Evolutionary conservation across 371 early-diverging fungal species (phyloP), one percentile per base, ranked within the genome.

Genomic region (Circinella minor): DNA sequence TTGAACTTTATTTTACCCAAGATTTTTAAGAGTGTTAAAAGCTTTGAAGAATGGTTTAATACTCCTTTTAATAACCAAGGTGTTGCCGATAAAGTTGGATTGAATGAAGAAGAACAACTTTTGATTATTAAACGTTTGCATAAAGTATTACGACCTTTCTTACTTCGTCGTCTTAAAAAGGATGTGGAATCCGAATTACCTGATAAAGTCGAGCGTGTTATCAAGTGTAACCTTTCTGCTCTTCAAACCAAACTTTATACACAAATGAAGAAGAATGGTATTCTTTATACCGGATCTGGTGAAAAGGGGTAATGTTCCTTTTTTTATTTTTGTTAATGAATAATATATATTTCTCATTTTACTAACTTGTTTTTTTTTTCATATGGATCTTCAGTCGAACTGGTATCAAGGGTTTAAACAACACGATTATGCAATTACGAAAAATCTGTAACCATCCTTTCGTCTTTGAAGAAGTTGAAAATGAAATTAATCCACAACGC

Each of bases 371-470:
- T 38, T 63, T 47, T 27, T 18, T 63, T 63, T 37, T 14, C 9
- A 43, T 43, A 9, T 43, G 6, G 15, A 15, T 47, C 48, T 39
- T 0, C 69, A 86, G 85, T 71, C 81, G 82, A 17, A 84, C 85
- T 18, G 91, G 91, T 37, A 89, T 93, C 69, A 93, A 93, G 72
- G 94, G 95, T 59, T 81, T 98, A 66, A 97, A 94, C 87, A 99
- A 99, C 88, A 91, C 97, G 4, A 93, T 99, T 69, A 99, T 99
- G 99, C 99, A 99, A 82, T 88, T 99, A 57, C 91, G 99, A 57
- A 99, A 99, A 81, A 95, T 99, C 66, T 99, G 99, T 81, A 99
- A 99, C 81, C 99, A 99, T 81, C 99, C 99, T 14, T 99, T 94
- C 80, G 96, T 99, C 5, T 98, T 98, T 81, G 92, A 93, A 55